Conservation (phyloP, 2,329 filamentous ascomycete genomes). For the Colletotrichum graminicola region DNA sequence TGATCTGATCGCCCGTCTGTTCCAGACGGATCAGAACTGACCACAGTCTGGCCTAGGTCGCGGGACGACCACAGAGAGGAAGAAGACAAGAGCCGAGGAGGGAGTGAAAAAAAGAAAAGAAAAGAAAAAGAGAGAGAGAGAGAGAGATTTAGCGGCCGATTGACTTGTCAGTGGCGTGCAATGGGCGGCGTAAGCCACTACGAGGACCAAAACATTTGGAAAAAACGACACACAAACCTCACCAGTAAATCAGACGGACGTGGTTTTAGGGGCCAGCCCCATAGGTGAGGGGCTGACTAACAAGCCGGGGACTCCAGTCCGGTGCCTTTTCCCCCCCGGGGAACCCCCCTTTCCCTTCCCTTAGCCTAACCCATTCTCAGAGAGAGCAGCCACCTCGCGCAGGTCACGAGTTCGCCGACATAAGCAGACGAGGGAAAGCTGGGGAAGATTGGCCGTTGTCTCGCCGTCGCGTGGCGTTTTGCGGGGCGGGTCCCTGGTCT, state of each 20-base stretch:
- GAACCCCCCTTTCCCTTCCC: conserved; percentile 11
- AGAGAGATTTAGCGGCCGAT: conserved; percentile 28
- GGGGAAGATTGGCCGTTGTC: conserved; percentile 43
- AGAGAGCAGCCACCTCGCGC: conserved; percentile 10
- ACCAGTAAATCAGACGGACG: conserved; percentile 3
- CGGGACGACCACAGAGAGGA: too few species aligned
- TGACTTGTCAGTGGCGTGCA: conserved; percentile 27
- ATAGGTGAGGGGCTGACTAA: conserved; percentile 24
- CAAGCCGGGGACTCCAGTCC: conserved; percentile 23
- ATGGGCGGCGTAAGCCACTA: conserved; percentile 24
- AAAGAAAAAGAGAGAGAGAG: neutral
- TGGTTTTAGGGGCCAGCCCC: neutral
- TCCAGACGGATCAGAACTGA: conserved; percentile 5
- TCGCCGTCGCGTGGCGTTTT: conserved; percentile 44
- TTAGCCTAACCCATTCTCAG: neutral
- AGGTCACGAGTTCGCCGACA: conserved; percentile 21
- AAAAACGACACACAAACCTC: conserved; percentile 1
- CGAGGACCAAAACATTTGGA: conserved; percentile 35
- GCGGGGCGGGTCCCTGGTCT: conserved; percentile 31
- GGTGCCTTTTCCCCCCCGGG: conserved; percentile 28
- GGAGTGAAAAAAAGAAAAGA: neutral
- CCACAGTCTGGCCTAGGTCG: neutral
- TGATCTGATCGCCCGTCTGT: neutral
- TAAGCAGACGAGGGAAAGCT: conserved; percentile 6
- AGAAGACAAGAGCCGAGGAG: neutral